Percentiles rank a stretch among this genome's conserved stretches.
phyloP scores from a whole-genome alignment of 2,329 filamentous ascomycete genomes.

The Trichoderma koningii region DNA sequence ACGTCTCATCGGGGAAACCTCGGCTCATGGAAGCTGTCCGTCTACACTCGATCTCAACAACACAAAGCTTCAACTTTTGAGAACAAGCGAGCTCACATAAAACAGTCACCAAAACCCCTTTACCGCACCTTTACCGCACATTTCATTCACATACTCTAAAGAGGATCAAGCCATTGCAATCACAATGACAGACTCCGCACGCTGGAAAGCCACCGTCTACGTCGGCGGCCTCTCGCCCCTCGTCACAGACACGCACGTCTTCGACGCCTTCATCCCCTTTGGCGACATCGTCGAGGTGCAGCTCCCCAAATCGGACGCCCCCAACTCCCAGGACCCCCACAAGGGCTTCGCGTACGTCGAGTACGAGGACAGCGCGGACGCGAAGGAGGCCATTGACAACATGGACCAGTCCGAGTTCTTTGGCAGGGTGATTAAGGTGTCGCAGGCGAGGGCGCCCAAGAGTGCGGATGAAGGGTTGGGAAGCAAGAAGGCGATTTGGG shows the following conservation, averaged over 20 bases:
- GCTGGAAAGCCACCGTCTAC: conserved; percentile 89
- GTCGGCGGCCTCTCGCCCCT: conserved; percentile 83
- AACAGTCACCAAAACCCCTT: not conserved
- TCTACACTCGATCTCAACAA: not conserved
- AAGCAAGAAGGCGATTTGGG: conserved; percentile 93
- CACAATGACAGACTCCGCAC: conserved; percentile 75
- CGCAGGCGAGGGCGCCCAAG: conserved; percentile 88
- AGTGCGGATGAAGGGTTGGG: conserved; percentile 83
- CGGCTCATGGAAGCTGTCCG: not conserved
- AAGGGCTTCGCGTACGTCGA: conserved; percentile 96
- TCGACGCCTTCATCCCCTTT: conserved; percentile 94
- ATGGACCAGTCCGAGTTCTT: conserved; percentile 98
- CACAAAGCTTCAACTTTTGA: conserved; percentile 5
- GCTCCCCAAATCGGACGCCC: conserved; percentile 82
- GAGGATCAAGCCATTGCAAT: not conserved
- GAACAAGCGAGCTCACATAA: not conserved
- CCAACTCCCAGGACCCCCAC: conserved; percentile 76
- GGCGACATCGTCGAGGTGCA: conserved; percentile 92
- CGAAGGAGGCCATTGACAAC: conserved; percentile 94
- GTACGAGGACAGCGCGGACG: conserved; percentile 82
- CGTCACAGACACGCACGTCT: conserved; percentile 73
- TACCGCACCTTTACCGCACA: too few species aligned
- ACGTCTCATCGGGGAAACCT: conserved; percentile 4
- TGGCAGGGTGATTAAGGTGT: conserved; percentile 88
- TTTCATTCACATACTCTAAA: too few species aligned